Conservation (phyloP, 805 yeast genomes). For the Allodekkera sacchari region DNA sequence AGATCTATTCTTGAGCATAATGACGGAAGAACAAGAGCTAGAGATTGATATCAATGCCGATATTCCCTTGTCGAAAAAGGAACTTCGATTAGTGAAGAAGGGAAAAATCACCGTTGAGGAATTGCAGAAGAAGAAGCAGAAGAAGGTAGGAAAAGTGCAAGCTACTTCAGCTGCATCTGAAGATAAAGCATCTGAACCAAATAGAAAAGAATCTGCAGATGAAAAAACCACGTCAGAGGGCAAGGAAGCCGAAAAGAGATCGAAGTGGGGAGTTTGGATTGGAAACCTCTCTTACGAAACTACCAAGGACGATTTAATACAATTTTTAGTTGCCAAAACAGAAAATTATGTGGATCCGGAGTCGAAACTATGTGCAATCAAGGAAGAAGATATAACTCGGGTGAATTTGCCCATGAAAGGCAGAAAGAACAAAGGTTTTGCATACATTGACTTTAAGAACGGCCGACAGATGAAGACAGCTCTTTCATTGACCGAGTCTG, state of each 20-base stretch:
- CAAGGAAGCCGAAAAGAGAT: constrained; percentile 25
- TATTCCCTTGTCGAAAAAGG: constrained; percentile 85
- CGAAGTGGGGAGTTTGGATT: constrained; percentile 81
- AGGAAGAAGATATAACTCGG: constrained; percentile 58
- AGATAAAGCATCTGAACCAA: constrained; percentile 16
- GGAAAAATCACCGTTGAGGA: constrained; percentile 59
- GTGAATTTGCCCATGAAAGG: constrained; percentile 72
- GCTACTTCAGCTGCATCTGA: constrained; percentile 7
- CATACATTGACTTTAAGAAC: constrained; percentile 74
- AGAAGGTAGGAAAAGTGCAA: constrained; percentile 20
- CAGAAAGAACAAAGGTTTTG: constrained; percentile 74
- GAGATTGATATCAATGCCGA: constrained; percentile 63
- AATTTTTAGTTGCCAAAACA: constrained; percentile 58
- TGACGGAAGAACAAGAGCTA: constrained; percentile 44
- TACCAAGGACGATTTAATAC: constrained; percentile 58
- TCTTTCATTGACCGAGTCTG: constrained; percentile 58
- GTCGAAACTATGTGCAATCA: constrained; percentile 30
- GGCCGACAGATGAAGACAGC: constrained; percentile 54
- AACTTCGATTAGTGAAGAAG: constrained; percentile 75
- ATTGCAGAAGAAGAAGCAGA: constrained; percentile 30
- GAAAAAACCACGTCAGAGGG: constrained; percentile 11
- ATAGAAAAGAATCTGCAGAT: constrained; percentile 23
- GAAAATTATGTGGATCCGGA: constrained; percentile 13
- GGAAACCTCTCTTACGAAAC: constrained; percentile 89
- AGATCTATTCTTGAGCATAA: no score